Base-by-base conservation (phyloP, 2,329 filamentous ascomycete species). In the Conoideocrella luteorostrata region DNA sequence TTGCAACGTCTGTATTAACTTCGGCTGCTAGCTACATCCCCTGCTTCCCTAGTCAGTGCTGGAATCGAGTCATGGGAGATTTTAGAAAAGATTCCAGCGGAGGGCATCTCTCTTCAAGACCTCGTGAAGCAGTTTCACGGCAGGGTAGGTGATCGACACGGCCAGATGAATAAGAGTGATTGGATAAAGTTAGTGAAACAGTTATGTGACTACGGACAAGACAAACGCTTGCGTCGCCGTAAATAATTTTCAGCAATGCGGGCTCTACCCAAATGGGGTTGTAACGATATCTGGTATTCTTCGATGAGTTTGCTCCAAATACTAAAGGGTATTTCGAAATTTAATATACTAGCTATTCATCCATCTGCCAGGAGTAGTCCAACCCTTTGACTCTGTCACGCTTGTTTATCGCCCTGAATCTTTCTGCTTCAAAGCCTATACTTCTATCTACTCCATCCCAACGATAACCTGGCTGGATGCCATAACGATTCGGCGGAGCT, bases 381-480 rank as follows among this genome's bases (percentile, higher is more conserved):
- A 97, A 64, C 24, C 84, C 84, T 64, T 86, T 85, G 54, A 85
- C 80, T 60, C 89, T 81, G 56, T 82, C 80, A 53, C 78, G 78
- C 53, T 80, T 72, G 62, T 96, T 96, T 52, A 90, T 71, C 2
- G 89, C 87, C 61, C 86, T 88, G 68, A 97, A 97, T 68, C 90
- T 86, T 60, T 96, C 84, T 49, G 80, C 85, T 69, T 98, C 93
- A 61, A 96, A 97, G 1, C 91, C 91, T 66, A 88, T 98, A 17
- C 88, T 76, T 52, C 93, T 75, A 70, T 98, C 93, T 15, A 98
- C 93, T 5, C 94, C 93, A 71, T 98, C 93, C 93, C 93, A 98
- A 51, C 88, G 74, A 68, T 95, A 88, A 0, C 93, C 94, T 0
- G 93, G 93, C 48, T 84, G 75, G 49, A 98, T 97, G 1, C 87